Evolutionary conservation across 208 protist species (phyloP), one percentile per base, ranked within the genome.

Genomic region (Leishmania aethiopica): DNA sequence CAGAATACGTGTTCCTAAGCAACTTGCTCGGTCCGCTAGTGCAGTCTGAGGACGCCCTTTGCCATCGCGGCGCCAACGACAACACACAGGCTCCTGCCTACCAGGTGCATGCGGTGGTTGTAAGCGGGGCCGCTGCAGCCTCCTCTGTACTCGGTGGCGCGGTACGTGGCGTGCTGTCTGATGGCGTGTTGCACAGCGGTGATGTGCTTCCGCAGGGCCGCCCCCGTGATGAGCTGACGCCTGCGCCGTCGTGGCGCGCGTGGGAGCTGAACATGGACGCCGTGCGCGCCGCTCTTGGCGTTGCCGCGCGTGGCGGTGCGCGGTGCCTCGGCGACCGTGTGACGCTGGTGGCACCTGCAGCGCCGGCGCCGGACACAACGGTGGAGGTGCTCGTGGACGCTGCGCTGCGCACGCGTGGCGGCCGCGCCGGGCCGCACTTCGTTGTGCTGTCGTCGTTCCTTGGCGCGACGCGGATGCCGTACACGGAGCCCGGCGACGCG

Each of bases 351-450:
- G 40, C 49, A 28, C 78, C 40, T 5, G 37, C 28, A 49, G 72
- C 37, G 37, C 13, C 45, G 35, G 40, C 59, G 45, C 57, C 71
- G 57, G 57, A 45, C 45, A 60, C 73, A n/a, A 28, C 42, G 32
- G 15, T 77, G 78, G 78, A 82, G 78, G 57, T 60, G 71, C 53
- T 82, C 11, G 78, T 82, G 78, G 78, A 82, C 57, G 71, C 78
- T 22, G 78, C 49, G 47, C 78, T 82, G 78, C 70, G 78, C 19
- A 82, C 78, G 45, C 70, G 42, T 8, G 78, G 49, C 11, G 78
- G 78, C 45, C 47, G 70, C 40, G 71, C 40, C 8, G 78, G 78
- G 66, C 47, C 78, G 57, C 78, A 82, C 71, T 82, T 82, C 47
- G 72, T 82, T 42, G 78, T 82, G 57, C 71, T 82, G 70, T 47